phyloP scores from a whole-genome alignment of 163 green algal species.

The Volvox carteri region DNA sequence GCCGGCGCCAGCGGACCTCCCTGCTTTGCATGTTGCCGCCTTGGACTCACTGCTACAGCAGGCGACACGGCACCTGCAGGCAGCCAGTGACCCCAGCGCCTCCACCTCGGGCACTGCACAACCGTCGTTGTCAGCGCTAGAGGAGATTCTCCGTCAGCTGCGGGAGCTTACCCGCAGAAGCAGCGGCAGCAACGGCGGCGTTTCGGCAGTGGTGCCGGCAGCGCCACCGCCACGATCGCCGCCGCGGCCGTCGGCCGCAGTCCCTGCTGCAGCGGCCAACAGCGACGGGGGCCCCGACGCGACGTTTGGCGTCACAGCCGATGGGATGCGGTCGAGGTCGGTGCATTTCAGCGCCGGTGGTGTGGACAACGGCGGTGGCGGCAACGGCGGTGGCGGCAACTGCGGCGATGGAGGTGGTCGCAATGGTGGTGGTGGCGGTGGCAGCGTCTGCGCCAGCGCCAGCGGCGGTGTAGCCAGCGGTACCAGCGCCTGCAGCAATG shows the following conservation, averaged over 20 bases:
- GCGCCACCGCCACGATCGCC: background rate
- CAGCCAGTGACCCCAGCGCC: background rate
- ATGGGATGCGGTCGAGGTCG: background rate
- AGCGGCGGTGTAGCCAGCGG: background rate
- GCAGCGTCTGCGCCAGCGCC: background rate
- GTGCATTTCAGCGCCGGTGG: background rate
- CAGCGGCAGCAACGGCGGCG: background rate
- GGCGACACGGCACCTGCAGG: slow-evolving; percentile 5
- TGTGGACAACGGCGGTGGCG: background rate
- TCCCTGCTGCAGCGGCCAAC: background rate
- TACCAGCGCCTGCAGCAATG: background rate
- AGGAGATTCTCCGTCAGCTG: slow-evolving; percentile 33
- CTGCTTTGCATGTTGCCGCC: background rate
- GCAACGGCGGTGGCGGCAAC: background rate
- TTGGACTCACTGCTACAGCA: background rate
- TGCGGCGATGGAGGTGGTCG: background rate
- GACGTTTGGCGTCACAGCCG: background rate
- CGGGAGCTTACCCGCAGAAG: background rate
- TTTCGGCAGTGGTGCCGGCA: background rate
- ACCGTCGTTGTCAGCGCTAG: background rate
- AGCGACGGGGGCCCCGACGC: background rate
- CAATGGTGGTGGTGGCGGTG: no score
- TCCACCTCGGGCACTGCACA: background rate
- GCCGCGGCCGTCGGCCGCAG: background rate
- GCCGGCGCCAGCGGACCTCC: background rate